A percentile compares a stretch with the other conserved stretches of the same genome.
Conservation (phyloP, 2,329 filamentous ascomycete species). For the Geosmithia flava region DNA sequence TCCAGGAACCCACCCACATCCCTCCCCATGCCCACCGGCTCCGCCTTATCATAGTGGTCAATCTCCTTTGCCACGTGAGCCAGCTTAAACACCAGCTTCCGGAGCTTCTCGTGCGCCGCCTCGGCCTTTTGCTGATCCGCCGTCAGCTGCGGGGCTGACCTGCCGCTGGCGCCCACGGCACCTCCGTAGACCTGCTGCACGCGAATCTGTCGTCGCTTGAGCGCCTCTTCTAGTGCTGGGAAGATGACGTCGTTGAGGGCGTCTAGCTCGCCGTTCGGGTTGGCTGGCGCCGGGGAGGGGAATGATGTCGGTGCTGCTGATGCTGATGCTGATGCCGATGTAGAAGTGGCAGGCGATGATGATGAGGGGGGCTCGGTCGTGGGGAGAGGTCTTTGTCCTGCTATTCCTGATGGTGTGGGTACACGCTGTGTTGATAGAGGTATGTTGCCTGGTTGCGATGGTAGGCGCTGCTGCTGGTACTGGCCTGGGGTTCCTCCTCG, state of each 20-base stretch:
- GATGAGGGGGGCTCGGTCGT: neutral
- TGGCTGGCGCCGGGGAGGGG: conserved; percentile 42
- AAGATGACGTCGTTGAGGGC: conserved; percentile 86
- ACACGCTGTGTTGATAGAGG: neutral
- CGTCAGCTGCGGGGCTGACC: conserved; percentile 27
- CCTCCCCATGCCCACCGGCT: conserved; percentile 86
- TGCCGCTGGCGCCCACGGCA: conserved; percentile 12
- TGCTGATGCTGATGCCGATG: neutral
- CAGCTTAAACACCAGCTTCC: conserved; percentile 70
- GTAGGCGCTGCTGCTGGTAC: conserved; percentile 10
- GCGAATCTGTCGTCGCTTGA: conserved; percentile 62
- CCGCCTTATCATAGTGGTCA: conserved; percentile 73
- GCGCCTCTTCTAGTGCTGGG: conserved; percentile 80
- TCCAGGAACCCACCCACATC: conserved; percentile 84
- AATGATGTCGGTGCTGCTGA: conserved; percentile 32
- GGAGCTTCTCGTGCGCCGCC: conserved; percentile 68
- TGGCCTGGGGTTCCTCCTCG: conserved; percentile 23
- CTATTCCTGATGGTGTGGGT: neutral
- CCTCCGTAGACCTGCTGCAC: conserved; percentile 37
- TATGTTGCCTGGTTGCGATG: conserved; percentile 9
- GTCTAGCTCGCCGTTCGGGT: conserved; percentile 60
- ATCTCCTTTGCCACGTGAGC: conserved; percentile 79
- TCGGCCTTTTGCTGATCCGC: conserved; percentile 55
- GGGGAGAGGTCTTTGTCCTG: conserved; percentile 3
- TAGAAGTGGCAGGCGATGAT: conserved; percentile 2